phyloP scores from a whole-genome alignment of 75 land plant species.

The Pinus albicaulis region DNA sequence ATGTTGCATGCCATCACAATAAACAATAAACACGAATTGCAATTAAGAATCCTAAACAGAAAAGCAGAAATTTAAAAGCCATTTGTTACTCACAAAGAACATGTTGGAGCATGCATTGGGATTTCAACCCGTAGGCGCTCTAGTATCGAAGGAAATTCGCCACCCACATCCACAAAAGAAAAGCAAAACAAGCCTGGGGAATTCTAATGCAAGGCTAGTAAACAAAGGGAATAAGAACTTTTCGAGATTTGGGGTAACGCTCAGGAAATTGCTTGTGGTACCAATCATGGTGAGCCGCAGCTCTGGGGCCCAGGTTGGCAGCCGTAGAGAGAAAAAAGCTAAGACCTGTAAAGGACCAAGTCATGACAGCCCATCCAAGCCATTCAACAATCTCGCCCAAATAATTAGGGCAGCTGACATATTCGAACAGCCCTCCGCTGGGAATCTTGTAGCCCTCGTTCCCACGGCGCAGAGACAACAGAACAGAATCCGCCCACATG shows the following conservation, averaged over 20 bases:
- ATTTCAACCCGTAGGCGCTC: no score
- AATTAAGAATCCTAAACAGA: no score
- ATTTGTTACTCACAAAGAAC: no score
- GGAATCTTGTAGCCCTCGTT: conserved; percentile 67
- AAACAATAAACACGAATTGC: no score
- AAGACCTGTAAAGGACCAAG: conserved; percentile 64
- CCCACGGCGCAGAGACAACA: conserved; percentile 52
- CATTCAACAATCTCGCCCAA: conserved; percentile 88
- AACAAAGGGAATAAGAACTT: conserved; percentile 68
- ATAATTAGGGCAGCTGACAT: conserved; percentile 83
- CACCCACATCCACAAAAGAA: no score
- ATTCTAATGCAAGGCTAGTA: conserved; percentile 21
- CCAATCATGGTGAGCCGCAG: conserved; percentile 63
- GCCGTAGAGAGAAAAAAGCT: conserved; percentile 64
- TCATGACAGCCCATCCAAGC: conserved; percentile 80
- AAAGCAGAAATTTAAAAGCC: no score
- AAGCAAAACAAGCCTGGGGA: no score
- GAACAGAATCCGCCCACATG: conserved; percentile 59
- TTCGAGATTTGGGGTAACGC: conserved; percentile 58
- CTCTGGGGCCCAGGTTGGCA: conserved; percentile 76
- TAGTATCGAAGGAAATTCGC: no score
- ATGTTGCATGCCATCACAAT: no score
- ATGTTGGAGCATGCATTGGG: no score
- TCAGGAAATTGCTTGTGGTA: conserved; percentile 70
- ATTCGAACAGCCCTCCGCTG: conserved; percentile 67